phyloP scores from a whole-genome alignment of 441 rosid genomes.

The Biscutella laevigata region DNA sequence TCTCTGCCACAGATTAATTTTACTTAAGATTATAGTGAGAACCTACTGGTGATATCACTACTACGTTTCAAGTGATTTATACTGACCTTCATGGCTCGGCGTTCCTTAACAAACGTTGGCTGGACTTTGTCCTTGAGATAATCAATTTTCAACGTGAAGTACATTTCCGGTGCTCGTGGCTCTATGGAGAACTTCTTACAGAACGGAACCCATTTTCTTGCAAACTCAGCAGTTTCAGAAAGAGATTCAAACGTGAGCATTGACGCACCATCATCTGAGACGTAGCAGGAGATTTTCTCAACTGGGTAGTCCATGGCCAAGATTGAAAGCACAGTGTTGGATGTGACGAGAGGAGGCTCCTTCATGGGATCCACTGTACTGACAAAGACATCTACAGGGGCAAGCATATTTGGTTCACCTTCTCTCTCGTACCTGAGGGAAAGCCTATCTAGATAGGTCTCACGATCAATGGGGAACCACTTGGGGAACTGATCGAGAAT shows the following conservation, averaged over 20 bases:
- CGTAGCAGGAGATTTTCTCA: slow-evolving; percentile 75
- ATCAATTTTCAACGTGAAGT: slow-evolving; percentile 64
- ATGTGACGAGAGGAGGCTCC: slow-evolving; percentile 92
- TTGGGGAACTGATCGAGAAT: slow-evolving; percentile 96
- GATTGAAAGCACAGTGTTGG: slow-evolving; percentile 76
- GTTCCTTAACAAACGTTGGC: slow-evolving; percentile 80
- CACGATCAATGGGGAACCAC: slow-evolving; percentile 87
- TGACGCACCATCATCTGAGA: slow-evolving; percentile 84
- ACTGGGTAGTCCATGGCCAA: slow-evolving; percentile 82
- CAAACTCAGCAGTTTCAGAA: slow-evolving; percentile 65
- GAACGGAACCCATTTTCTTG: slow-evolving; percentile 61
- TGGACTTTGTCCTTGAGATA: slow-evolving; percentile 89
- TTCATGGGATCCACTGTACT: slow-evolving; percentile 96
- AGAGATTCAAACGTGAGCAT: slow-evolving; percentile 74
- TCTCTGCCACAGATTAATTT: too few species aligned
- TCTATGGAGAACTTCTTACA: slow-evolving; percentile 51
- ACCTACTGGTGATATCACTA: too few species aligned
- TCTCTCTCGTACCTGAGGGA: slow-evolving; percentile 80
- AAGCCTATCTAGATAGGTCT: slow-evolving; percentile 84
- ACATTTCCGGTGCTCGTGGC: slow-evolving; percentile 62
- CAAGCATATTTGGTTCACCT: slow-evolving; percentile 79
- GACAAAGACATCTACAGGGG: slow-evolving; percentile 76
- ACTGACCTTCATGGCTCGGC: slow-evolving; percentile 91
- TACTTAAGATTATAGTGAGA: too few species aligned
- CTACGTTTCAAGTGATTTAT: too few species aligned